Evolutionary conservation across 2,329 filamentous ascomycete genomes (phyloP), one percentile per base, ranked within the genome.

Genomic region (Aureobasidium mangrovei): DNA sequence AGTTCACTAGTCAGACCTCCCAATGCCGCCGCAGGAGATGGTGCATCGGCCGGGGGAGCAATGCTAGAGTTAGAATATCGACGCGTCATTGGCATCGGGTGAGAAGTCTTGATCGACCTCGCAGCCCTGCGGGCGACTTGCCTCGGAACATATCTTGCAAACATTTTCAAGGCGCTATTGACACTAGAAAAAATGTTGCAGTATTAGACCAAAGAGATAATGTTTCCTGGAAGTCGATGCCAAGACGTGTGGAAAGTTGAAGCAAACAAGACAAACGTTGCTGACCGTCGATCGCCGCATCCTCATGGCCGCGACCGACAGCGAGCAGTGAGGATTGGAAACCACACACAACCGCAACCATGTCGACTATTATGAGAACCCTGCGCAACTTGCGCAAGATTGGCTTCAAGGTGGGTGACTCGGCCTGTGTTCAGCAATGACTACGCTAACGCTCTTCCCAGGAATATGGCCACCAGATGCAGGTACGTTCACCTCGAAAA

Each of bases 401-500:
- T 69, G 93, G 93, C 54, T 67, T 96, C 67, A 95, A 91, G 85
- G 90, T 90, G 72, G 60, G 73, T 57, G 12, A 51, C 31, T 7
- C 41, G 26, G 35, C 12, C 45, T 10, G 5, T 10, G 4, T 2
- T 29, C 8, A 7, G 4, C n/a, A n/a, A 32, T 38, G 35, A 48
- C 39, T 10, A 47, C 41, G 61, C 69, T 72, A 64, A 73, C 68
- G 72, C 67, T 60, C 61, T 56, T 58, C 42, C 64, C 67, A 95
- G 90, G 86, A 95, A 72, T 93, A 85, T 79, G 86, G 83, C 74
- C 86, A 88, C 74, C 93, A 97, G 78, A 81, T 97, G 80, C 84
- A 91, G 75, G 88, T 94, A 88, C 75, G 86, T 78, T 18, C 18
- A 18, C 18, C 18, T 18, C 18, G 18, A 18, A 18, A 18, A 18